These are phyloP conservation scores for Tephrocybe sp. DNA, from an alignment of 768 basidiomycete genomes.

Conservation along the genomic window DNA sequence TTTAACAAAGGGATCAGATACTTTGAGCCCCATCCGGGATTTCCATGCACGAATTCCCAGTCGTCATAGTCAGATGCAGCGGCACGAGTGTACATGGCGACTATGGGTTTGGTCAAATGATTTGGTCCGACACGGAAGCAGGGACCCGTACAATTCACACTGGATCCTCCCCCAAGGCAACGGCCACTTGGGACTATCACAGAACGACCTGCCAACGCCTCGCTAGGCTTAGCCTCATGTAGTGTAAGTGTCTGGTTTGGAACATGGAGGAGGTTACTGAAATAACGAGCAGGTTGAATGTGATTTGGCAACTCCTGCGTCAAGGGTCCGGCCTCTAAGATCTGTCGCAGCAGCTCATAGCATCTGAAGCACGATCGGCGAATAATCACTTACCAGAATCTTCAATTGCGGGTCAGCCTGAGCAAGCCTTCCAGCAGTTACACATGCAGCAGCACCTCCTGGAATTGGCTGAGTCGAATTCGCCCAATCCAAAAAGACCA, in stretches of 20 bases:
- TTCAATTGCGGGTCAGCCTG: slow-evolving; percentile 52
- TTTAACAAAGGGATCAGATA: slow-evolving; percentile 56
- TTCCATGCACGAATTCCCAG: slow-evolving; percentile 51
- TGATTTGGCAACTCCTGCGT: slow-evolving; percentile 46
- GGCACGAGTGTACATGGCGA: slow-evolving; percentile 57
- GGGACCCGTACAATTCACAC: slow-evolving; percentile 51
- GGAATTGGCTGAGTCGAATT: not conserved
- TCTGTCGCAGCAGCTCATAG: slow-evolving; percentile 20
- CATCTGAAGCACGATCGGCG: not conserved
- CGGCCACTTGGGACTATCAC: slow-evolving; percentile 44
- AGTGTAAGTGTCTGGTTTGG: slow-evolving; percentile 42
- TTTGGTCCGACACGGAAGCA: not conserved
- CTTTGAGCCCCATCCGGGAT: slow-evolving; percentile 61
- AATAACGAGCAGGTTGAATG: slow-evolving; percentile 53
- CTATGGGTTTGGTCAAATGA: slow-evolving; percentile 19
- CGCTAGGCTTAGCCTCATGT: slow-evolving; percentile 43
- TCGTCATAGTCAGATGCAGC: slow-evolving; percentile 66
- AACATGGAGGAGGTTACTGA: slow-evolving; percentile 36
- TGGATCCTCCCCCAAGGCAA: slow-evolving; percentile 62
- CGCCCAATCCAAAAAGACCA: not conserved
- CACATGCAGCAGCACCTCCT: slow-evolving; percentile 59
- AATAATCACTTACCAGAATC: slow-evolving; percentile 43
- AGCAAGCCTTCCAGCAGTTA: slow-evolving; percentile 55
- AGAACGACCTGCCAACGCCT: slow-evolving; percentile 42
- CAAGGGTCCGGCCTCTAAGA: slow-evolving; percentile 60